phyloP scores from a whole-genome alignment of 805 yeast species.

The Sugiyamaella smithiae region DNA sequence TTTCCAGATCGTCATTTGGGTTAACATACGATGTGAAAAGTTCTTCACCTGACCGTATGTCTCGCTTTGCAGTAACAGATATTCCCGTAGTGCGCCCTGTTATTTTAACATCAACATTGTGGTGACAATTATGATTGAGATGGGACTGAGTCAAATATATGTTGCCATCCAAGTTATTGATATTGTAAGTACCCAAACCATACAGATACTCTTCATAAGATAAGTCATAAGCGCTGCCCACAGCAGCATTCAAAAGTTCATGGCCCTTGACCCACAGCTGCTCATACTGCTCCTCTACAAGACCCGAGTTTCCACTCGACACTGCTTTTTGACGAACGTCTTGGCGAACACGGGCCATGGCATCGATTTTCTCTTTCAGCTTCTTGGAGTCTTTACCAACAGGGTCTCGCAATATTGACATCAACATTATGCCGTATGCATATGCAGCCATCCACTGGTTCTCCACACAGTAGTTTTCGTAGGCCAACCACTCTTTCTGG shows the following conservation, averaged over 20 bases:
- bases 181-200: conserved; percentile 69
- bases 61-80: conserved; percentile 56
- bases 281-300: conserved; percentile 55
- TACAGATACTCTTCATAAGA: conserved; percentile 54
- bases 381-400: conserved; percentile 34
- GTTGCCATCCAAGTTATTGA: conserved; percentile 67
- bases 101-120: conserved; percentile 53
- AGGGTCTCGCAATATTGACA: conserved; percentile 44
- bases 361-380: conserved; percentile 45
- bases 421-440: conserved; percentile 57
- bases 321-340: conserved; percentile 58
- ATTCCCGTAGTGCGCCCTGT: conserved; percentile 52
- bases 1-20: conserved; percentile 57
- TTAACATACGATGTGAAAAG: conserved; percentile 67
- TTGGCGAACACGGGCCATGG: conserved; percentile 71
- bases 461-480: conserved; percentile 59
- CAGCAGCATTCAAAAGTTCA: conserved; percentile 47
- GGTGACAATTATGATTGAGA: conserved; percentile 73
- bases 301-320: conserved; percentile 39
- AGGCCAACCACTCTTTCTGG: conserved; percentile 45
- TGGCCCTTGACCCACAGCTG: conserved; percentile 59
- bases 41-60: conserved; percentile 63
- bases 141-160: conserved; percentile 60
- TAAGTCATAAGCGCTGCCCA: conserved; percentile 35
- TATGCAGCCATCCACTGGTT: conserved; percentile 69